Conservation (phyloP, 371 early-diverging fungal genomes). For the Rhizomucor miehei region DNA sequence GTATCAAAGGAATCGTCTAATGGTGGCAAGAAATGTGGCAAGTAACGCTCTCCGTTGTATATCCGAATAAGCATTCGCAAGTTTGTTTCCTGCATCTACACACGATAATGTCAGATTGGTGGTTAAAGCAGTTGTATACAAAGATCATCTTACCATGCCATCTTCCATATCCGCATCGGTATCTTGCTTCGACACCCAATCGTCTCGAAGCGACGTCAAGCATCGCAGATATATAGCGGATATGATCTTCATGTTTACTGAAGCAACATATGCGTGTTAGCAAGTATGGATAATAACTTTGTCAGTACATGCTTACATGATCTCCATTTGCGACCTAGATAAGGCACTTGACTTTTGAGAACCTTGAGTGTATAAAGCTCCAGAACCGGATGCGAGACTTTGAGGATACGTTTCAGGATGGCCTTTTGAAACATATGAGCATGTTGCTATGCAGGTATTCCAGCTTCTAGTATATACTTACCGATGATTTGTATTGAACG, state of each 20-base stretch:
- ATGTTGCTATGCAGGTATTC: background rate
- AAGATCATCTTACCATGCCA: conserved; percentile 48
- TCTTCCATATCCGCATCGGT: conserved; percentile 70
- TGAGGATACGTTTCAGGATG: conserved; percentile 73
- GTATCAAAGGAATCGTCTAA: conserved; percentile 20
- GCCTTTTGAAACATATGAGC: conserved; percentile 23
- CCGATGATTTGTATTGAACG: conserved; percentile 83
- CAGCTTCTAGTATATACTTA: conserved; percentile 35
- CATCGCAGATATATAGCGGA: conserved; percentile 75
- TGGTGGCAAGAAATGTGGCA: conserved; percentile 38
- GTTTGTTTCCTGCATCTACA: conserved; percentile 61
- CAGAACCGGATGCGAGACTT: conserved; percentile 64
- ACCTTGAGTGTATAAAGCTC: conserved; percentile 77
- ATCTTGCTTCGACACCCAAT: conserved; percentile 72
- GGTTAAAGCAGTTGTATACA: too few relatives aligned
- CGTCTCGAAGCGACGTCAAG: conserved; percentile 65
- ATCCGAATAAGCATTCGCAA: conserved; percentile 58
- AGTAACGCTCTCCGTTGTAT: conserved; percentile 65
- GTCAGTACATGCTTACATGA: conserved; percentile 41
- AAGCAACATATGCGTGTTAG: background rate
- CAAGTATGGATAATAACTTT: background rate
- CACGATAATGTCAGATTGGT: too few relatives aligned
- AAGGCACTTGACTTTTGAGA: conserved; percentile 77
- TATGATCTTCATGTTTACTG: conserved; percentile 78
- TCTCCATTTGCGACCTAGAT: conserved; percentile 81